Evolutionary conservation across 1,284 basidiomycete species (phyloP), one percentile per base, ranked within the genome.

Genomic region (Naganishia cerealis): DNA sequence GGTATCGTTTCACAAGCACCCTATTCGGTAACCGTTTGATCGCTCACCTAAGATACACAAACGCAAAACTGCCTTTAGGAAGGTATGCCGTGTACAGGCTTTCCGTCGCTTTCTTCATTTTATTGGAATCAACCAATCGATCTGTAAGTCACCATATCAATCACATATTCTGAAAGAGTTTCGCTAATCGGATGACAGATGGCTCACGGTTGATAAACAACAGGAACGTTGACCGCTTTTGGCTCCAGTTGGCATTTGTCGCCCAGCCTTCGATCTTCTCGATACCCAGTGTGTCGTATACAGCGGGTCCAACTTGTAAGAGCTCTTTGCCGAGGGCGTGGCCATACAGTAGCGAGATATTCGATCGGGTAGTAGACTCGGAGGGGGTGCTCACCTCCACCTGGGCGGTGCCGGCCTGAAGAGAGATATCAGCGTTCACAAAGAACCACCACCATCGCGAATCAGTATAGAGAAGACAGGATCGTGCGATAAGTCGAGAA

Each of bases 181-280:
- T 33, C 36, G 36, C 39, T 6, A 21, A 39, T 24, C 10, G 29
- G 24, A 8, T 33, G 8, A 15, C 16, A 48, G 12, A 3, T 3
- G 6, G 83, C 90, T 71, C 72, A 96, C 94, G 89, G 76, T 99
- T 99, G 77, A 99, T 98, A 80, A 99, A 99, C n/a, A 97, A 84
- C 0, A 99, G 81, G 75, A 95, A 90, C 0, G 77, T 76, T 13
- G 77, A 77, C 58, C 87, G 84, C 75, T 91, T 92, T 79, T 95
- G 95, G 75, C 90, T 91, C 76, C 92, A 93, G 75, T 94, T 96
- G 0, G 91, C 88, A 74, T 88, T 92, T 6, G 91, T 95, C 74
- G 92, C 89, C 77, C 89, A 87, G 0, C 87, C 88, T 59, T 90
- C 86, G 9, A 88, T 87, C 46, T 82, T 82, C 89, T 79, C 8